Conservation (phyloP, 345 rosid species). For the Sonneratia alba region DNA sequence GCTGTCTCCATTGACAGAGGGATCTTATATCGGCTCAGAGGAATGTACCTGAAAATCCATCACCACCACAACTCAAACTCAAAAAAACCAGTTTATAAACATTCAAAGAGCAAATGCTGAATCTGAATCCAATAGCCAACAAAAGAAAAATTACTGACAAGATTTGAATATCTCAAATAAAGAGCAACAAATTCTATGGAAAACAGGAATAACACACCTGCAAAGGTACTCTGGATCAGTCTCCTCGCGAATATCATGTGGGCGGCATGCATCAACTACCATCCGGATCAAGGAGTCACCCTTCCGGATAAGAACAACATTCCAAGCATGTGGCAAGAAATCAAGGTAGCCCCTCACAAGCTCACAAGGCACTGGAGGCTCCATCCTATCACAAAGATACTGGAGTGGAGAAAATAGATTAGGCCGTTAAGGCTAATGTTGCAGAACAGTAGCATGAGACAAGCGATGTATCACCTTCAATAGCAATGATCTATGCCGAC, state of each 20-base stretch:
- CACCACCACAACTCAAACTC: background rate
- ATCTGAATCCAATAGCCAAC: background rate
- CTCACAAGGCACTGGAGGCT: constrained; percentile 92
- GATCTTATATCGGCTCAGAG: constrained; percentile 44
- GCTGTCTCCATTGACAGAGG: constrained; percentile 27
- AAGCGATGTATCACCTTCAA: constrained; percentile 51
- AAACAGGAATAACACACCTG: constrained; percentile 37
- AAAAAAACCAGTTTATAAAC: background rate
- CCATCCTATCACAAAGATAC: constrained; percentile 95
- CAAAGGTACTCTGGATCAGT: constrained; percentile 68
- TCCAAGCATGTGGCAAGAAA: constrained; percentile 95
- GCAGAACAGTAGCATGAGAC: background rate
- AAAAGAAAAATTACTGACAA: background rate
- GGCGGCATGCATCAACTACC: constrained; percentile 90
- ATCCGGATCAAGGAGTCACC: constrained; percentile 65
- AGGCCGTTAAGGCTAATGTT: background rate
- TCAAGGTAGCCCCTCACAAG: constrained; percentile 97
- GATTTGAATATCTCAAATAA: background rate
- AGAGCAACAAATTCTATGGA: background rate
- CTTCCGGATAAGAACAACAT: constrained; percentile 48
- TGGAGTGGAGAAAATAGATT: constrained; percentile 16
- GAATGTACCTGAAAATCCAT: constrained; percentile 52
- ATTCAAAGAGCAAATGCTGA: background rate
- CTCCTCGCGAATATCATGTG: constrained; percentile 84
- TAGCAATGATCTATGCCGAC: constrained; percentile 90